These are phyloP conservation scores for Babesia divergens DNA, from an alignment of 169 alveolate species.

Conservation along the genomic window DNA sequence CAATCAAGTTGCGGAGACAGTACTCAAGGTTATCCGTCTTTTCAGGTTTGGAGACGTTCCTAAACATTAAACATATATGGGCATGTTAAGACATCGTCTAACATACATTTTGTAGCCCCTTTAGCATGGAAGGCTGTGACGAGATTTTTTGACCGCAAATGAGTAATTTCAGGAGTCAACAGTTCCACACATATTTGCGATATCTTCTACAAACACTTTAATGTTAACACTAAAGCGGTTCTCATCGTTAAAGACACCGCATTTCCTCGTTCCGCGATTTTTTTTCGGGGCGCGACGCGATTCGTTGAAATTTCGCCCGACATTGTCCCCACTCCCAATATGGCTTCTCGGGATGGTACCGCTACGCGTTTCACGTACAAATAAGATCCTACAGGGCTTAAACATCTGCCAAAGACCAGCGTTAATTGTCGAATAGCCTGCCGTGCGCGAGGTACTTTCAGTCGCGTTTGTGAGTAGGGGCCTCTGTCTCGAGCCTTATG, in stretches of 20 bases:
- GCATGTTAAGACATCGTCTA: not conserved
- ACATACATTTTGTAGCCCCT: not conserved
- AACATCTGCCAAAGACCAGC: not conserved
- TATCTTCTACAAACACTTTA: too few relatives aligned
- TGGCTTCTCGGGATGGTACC: not conserved
- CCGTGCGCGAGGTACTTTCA: constrained; percentile 13
- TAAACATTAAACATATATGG: not conserved
- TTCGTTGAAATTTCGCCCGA: constrained; percentile 14
- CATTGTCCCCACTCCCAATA: constrained; percentile 52
- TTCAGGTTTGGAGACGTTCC: constrained; percentile 8
- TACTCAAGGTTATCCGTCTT: constrained; percentile 64
- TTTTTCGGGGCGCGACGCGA: constrained; percentile 15
- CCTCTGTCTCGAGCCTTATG: constrained; percentile 4
- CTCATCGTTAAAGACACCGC: too few relatives aligned
- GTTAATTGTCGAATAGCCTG: constrained; percentile 5
- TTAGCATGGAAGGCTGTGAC: constrained; percentile 7
- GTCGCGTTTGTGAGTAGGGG: constrained; percentile 8
- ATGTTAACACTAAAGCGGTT: too few relatives aligned
- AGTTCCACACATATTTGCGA: too few relatives aligned
- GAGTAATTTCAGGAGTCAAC: too few relatives aligned
- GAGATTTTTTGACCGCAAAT: too few relatives aligned
- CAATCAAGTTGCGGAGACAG: constrained; percentile 59
- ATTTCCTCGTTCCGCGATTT: too few relatives aligned
- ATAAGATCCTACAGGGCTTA: constrained; percentile 18
- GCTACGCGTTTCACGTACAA: not conserved